A percentile compares a stretch with the other conserved stretches of the same genome.
Evolutionary conservation across 2,329 filamentous ascomycete species (phyloP).

Genomic region (Metarhizium sp.): DNA sequence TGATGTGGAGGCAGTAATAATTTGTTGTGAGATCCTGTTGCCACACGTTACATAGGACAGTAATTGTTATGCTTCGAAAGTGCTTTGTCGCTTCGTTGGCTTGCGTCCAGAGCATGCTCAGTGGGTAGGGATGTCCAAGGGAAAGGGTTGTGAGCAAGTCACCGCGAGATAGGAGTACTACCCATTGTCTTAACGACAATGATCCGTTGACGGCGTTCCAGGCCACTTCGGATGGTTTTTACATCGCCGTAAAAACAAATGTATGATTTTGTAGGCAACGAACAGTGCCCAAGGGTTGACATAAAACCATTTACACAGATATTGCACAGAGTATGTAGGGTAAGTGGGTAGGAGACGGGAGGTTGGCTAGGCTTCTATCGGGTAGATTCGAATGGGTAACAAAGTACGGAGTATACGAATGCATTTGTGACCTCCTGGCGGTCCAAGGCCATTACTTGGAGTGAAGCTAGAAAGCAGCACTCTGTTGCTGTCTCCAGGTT

Average conservation of each 20-base stretch:
- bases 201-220: neutral
- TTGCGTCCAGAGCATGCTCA: neutral
- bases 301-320: too few species aligned
- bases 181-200: neutral
- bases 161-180: neutral
- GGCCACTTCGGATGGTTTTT: neutral
- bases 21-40: neutral
- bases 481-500: too few species aligned
- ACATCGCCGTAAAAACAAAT: neutral
- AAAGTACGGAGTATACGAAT: too few species aligned
- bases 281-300: neutral
- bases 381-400: too few species aligned
- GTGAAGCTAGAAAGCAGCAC: too few species aligned
- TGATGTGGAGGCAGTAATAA: neutral
- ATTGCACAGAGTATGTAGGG: too few species aligned
- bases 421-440: too few species aligned
- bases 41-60: neutral
- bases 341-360: too few species aligned
- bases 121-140: neutral
- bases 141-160: neutral
- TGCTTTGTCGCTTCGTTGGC: neutral
- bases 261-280: neutral
- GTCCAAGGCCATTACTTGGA: too few species aligned
- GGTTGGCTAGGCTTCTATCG: too few species aligned
- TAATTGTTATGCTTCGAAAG: neutral